Base-by-base conservation (phyloP, 139 green algal species). In the Auxenochlorella pyrenoidosa region DNA sequence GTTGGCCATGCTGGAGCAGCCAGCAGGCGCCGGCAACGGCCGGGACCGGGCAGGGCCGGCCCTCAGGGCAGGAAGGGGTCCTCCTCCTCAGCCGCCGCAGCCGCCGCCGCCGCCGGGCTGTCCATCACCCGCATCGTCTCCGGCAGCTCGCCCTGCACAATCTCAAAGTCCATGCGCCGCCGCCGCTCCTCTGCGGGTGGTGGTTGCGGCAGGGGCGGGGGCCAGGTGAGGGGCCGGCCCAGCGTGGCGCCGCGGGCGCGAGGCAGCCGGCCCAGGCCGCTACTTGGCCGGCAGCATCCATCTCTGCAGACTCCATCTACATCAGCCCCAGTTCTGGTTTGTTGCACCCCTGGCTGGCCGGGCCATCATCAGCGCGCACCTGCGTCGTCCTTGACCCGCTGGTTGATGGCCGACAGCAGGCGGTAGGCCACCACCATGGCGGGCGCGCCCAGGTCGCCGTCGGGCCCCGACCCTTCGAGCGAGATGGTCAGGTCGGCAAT, bases 401-500 rank as follows among this genome's bases (percentile, higher is more conserved):
- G 79, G 43, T 89, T 86, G 32, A 94, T 34, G 10, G 87, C 81
- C 30, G 32, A 51, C 70, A 94, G 70, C 44, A 93, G 79, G 63
- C 90, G 84, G 34, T 87, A 81, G n/a, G 87, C 76, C 2, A 94
- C 82, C 36, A 90, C 72, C n/a, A 87, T 92, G 5, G 90, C 36
- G 4, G 90, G 63, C 0, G 91, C 91, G 26, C 86, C 84, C 30
- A 79, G 34, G 24, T 87, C 75, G 22, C 59, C 40, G 36, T 83
- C 79, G 0, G 89, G 90, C 12, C 75, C 84, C 41, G 38, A 77
- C 24, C 93, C 93, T 32, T 94, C 87, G 60, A 98, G 80, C 0
- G 90, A 81, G 26, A 98, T 91, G 18, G 83, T 75, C 13, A 98
- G 75, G 80, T 98, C 95, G 34, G 95, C 92, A 59, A 92, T 76